phyloP scores from a whole-genome alignment of 805 yeast species.

The Saturnispora serradocipensis region DNA sequence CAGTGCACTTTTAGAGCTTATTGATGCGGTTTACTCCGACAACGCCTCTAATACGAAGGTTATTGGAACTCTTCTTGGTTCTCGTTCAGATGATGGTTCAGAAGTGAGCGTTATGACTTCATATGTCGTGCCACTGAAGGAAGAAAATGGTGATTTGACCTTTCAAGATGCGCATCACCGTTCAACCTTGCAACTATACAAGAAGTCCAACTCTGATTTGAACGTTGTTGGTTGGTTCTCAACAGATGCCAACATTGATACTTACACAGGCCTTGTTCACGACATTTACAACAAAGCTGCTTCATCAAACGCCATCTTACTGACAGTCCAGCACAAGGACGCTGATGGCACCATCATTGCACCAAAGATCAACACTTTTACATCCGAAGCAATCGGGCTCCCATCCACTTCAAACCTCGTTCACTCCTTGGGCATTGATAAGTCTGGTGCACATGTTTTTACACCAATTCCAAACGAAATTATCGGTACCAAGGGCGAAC shows the following conservation, averaged over 20 bases:
- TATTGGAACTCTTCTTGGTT: constrained; percentile 76
- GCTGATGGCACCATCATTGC: constrained; percentile 40
- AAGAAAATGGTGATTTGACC: constrained; percentile 64
- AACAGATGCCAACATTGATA: constrained; percentile 48
- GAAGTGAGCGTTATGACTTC: constrained; percentile 66
- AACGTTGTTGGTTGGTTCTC: constrained; percentile 83
- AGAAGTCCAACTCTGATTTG: constrained; percentile 70
- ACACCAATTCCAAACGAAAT: constrained; percentile 66
- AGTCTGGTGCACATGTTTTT: constrained; percentile 49
- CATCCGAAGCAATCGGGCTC: constrained; percentile 65
- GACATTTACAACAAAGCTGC: constrained; percentile 71
- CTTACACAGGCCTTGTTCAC: constrained; percentile 68
- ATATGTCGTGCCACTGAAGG: constrained; percentile 73
- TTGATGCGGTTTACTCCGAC: constrained; percentile 59
- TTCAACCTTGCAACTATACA: constrained; percentile 59
- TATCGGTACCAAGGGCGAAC: constrained; percentile 48
- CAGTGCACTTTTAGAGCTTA: constrained; percentile 64
- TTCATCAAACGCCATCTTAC: constrained; percentile 61
- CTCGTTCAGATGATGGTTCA: constrained; percentile 74
- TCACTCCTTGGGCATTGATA: constrained; percentile 30
- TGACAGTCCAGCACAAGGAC: constrained; percentile 56
- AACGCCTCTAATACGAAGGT: constrained; percentile 47
- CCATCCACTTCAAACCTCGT: constrained; percentile 33
- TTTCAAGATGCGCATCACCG: constrained; percentile 72
- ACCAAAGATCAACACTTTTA: constrained; percentile 57